Evolutionary conservation across 495 filamentous ascomycete genomes (phyloP), one percentile per base, ranked within the genome.

Genomic region (Trichoderma asperelloides): DNA sequence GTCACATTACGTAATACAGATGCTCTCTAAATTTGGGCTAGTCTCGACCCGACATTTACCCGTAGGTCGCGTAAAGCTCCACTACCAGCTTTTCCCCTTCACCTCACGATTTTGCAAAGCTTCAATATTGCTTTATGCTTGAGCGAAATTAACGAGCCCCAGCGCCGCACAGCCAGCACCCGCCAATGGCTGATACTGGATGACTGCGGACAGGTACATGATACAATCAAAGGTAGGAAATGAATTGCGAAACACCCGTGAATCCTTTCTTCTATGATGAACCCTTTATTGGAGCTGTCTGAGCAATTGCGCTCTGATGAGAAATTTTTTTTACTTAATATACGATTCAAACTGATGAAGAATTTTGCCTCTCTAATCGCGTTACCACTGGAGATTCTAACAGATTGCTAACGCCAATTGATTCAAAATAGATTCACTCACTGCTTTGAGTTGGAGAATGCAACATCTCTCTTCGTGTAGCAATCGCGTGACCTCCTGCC

Each of bases 241-340:
- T n/a, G 15, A 57, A 57, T 25, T 7, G 6, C 23, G 47, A 25
- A 51, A 60, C 4, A 16, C 13, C 3, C 16, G 11, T 30, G 5
- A 9, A 12, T 0, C 40, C 21, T 33, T 9, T 43, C 40, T 65
- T 65, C 64, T 23, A 30, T 85, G 82, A 84, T 85, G 83, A 85
- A 76, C 12, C 68, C 69, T 68, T 82, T 96, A 96, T 97, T 97
- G 93, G 93, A 97, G 93, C 93, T 97, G 92, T 97, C 93, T 87
- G 89, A 94, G 85, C 78, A 79, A 77, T 75, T 69, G 49, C 13
- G 55, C 55, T 60, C 75, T 81, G 87, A 83, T 81, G 81, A 85
- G 72, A 81, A 69, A 74, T 69, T 72, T 75, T 75, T 71, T 74
- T 76, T 81, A 81, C 78, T 83, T 86, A 60, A 79, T 83, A 78